Conservation (phyloP, 2,329 filamentous ascomycete genomes). For the Alternaria ethzedia region DNA sequence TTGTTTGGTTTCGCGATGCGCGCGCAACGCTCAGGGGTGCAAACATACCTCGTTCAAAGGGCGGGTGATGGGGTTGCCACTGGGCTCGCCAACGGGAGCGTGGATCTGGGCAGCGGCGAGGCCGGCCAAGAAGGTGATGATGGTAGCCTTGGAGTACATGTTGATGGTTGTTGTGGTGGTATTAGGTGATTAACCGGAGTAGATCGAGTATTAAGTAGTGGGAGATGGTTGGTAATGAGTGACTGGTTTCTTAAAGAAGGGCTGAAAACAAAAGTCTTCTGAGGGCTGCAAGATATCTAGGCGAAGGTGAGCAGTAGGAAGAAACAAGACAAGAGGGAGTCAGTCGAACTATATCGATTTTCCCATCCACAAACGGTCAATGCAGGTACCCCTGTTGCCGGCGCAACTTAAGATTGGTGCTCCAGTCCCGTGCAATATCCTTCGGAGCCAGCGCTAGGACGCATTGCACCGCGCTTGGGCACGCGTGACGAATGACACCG, state of each 20-base stretch:
- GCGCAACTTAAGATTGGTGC: constrained; percentile 11
- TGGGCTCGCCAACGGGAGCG: constrained; percentile 38
- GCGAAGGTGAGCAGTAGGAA: constrained; percentile 13
- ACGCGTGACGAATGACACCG: constrained; percentile 18
- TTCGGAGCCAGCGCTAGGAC: constrained; percentile 6
- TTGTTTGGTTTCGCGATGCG: neutral
- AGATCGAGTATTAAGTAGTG: constrained; percentile 24
- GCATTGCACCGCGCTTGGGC: neutral
- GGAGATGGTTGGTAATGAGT: constrained; percentile 22
- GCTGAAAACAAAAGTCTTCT: constrained; percentile 37
- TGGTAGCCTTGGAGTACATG: constrained; percentile 47
- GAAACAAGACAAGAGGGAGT: constrained; percentile 13
- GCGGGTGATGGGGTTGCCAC: constrained; percentile 62
- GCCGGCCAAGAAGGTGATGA: constrained; percentile 60
- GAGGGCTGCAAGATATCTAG: constrained; percentile 14
- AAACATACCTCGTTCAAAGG: constrained; percentile 56
- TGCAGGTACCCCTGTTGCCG: constrained; percentile 11
- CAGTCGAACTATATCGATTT: constrained; percentile 33
- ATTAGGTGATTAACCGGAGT: constrained; percentile 40
- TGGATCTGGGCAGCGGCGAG: constrained; percentile 52
- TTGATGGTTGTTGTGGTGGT: constrained; percentile 23
- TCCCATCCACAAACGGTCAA: constrained; percentile 11
- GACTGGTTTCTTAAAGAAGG: constrained; percentile 34
- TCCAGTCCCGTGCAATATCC: constrained; percentile 16
- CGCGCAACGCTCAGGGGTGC: neutral